Evolutionary conservation across 345 rosid genomes (phyloP).

Genomic region (Lepidium didymum): DNA sequence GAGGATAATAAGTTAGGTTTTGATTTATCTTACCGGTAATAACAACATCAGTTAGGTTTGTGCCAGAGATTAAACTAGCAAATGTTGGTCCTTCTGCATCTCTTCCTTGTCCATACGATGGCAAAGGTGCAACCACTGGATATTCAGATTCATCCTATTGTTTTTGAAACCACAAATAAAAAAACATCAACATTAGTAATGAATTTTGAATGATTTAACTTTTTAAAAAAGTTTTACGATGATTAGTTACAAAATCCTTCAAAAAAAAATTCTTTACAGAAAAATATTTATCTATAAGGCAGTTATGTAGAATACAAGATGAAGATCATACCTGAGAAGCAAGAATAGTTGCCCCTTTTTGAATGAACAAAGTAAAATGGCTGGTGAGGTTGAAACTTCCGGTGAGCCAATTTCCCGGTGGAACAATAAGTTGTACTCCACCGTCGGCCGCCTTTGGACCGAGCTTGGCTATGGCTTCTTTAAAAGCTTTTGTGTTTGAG

Average conservation of each 20-base stretch:
- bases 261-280: background rate
- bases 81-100: conserved; percentile 54
- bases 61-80: conserved; percentile 57
- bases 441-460: conserved; percentile 44
- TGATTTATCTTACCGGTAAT: conserved; percentile 47
- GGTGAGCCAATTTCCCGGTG: conserved; percentile 71
- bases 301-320: background rate
- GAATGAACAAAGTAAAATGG: conserved; percentile 74
- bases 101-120: conserved; percentile 69
- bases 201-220: too few relatives aligned
- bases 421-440: conserved; percentile 68
- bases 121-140: conserved; percentile 48
- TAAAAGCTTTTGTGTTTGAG: conserved; percentile 53
- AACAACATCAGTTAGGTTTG: conserved; percentile 69
- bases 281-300: background rate
- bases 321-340: conserved; percentile 55
- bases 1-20: too few relatives aligned
- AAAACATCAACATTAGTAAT: background rate
- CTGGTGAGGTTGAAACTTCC: conserved; percentile 83
- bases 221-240: too few relatives aligned
- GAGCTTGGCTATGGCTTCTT: conserved; percentile 48
- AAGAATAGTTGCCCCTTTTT: conserved; percentile 54
- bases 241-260: too few relatives aligned
- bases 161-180: conserved; percentile 11
- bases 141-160: conserved; percentile 51